Conservation (phyloP, 495 filamentous ascomycete genomes). For the Hypoxylon subgilvum region DNA sequence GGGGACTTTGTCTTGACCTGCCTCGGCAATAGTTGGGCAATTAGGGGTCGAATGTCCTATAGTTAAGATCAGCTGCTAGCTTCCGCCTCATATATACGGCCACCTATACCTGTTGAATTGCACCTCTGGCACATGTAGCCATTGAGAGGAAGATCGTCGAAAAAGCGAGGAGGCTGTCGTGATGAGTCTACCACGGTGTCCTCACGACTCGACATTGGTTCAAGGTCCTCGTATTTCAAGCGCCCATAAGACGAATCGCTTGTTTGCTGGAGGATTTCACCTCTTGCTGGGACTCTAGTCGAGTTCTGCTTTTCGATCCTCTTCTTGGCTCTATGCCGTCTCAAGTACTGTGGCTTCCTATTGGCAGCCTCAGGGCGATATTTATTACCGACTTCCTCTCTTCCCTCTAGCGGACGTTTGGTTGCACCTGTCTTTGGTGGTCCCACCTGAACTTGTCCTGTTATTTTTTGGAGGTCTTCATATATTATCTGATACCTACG, state of each 20-base stretch:
- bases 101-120: slow-evolving; percentile 40
- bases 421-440: too few species aligned
- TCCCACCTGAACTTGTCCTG: neutral
- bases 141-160: neutral
- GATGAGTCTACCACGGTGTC: neutral
- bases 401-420: too few species aligned
- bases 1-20: slow-evolving; percentile 41
- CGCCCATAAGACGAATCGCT: neutral
- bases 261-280: neutral
- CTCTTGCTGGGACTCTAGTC: neutral
- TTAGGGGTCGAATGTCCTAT: slow-evolving; percentile 48
- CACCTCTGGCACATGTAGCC: slow-evolving; percentile 48
- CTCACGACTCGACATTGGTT: too few species aligned
- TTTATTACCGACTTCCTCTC: neutral
- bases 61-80: slow-evolving; percentile 17
- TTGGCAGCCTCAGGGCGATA: slow-evolving; percentile 12
- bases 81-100: neutral
- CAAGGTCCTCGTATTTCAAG: neutral
- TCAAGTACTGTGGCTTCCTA: neutral
- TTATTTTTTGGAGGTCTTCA: slow-evolving; percentile 27
- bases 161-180: neutral
- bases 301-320: neutral
- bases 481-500: slow-evolving; percentile 38
- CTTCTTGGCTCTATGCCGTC: neutral
- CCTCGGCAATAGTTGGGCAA: slow-evolving; percentile 53